A percentile compares a stretch with the other conserved stretches of the same genome.
Conservation (phyloP, 1,284 basidiomycete genomes). For the Apiotrichum akiyoshidainum region DNA sequence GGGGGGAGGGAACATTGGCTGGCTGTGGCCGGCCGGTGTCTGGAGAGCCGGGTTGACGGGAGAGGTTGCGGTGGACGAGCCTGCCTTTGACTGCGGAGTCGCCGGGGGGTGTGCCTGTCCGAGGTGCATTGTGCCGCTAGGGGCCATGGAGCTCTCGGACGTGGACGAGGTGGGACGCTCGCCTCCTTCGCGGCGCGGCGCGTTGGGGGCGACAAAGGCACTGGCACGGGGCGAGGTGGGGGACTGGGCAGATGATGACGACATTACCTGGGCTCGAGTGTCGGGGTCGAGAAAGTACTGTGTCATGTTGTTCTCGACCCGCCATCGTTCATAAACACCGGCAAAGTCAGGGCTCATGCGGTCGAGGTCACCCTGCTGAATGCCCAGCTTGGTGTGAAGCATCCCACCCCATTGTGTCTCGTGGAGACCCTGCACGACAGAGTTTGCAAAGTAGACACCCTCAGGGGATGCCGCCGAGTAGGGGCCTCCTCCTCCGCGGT, state of each 20-base stretch:
- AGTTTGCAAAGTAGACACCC: constrained; percentile 26
- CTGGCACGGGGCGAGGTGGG: constrained; percentile 6
- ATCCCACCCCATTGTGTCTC: constrained; percentile 14
- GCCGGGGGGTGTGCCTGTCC: constrained; percentile 4
- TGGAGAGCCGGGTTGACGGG: constrained; percentile 19
- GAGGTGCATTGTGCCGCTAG: constrained; percentile 1
- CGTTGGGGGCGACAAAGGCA: constrained; percentile 5
- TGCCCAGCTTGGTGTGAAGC: constrained; percentile 27
- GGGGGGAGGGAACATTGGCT: constrained; percentile 9
- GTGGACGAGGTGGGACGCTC: constrained; percentile 2
- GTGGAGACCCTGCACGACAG: constrained; percentile 20
- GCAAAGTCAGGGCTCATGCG: constrained; percentile 32
- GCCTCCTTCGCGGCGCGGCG: constrained; percentile 6
- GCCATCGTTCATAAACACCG: constrained; percentile 34
- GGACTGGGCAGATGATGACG: neutral
- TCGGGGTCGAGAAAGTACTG: constrained; percentile 19
- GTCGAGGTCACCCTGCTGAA: constrained; percentile 31
- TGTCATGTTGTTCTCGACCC: constrained; percentile 26
- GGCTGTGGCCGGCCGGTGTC: constrained; percentile 12
- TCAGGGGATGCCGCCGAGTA: constrained; percentile 16
- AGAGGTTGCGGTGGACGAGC: constrained; percentile 10
- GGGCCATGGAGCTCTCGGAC: neutral
- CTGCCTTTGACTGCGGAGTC: neutral
- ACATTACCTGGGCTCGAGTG: constrained; percentile 7
- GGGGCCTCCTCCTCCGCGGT: neutral